A percentile compares a stretch with the other conserved stretches of the same genome.
These are phyloP conservation scores for Austroboletus festivus DNA, from an alignment of 768 basidiomycete genomes.

Conservation along the genomic window DNA sequence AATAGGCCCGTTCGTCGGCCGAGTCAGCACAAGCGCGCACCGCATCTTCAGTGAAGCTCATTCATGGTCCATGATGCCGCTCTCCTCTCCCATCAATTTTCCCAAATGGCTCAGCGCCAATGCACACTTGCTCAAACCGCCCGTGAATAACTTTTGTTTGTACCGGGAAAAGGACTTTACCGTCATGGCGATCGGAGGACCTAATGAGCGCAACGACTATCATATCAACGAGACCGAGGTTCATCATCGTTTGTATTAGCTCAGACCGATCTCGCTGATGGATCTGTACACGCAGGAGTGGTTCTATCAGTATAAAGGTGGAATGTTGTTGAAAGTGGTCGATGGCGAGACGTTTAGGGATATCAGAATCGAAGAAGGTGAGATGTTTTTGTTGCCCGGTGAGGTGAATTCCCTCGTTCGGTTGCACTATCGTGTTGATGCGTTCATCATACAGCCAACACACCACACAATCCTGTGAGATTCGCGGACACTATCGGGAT, in stretches of 20 bases:
- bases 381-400: slow-evolving; percentile 97
- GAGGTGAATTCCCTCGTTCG: background rate
- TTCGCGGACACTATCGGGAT: slow-evolving; percentile 89
- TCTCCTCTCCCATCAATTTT: slow-evolving; percentile 83
- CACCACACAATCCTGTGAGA: slow-evolving; percentile 93
- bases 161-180: slow-evolving; percentile 83
- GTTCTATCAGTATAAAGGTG: slow-evolving; percentile 97
- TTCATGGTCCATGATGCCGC: too few relatives aligned
- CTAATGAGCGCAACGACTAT: slow-evolving; percentile 91
- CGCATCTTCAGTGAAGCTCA: too few relatives aligned
- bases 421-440: background rate
- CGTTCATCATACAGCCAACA: slow-evolving; percentile 62
- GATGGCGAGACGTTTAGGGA: slow-evolving; percentile 80
- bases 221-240: slow-evolving; percentile 96
- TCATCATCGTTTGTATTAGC: slow-evolving; percentile 4
- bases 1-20: too few relatives aligned
- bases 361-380: slow-evolving; percentile 88
- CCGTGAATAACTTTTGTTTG: slow-evolving; percentile 88
- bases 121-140: slow-evolving; percentile 75
- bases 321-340: slow-evolving; percentile 85
- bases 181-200: slow-evolving; percentile 96
- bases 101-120: slow-evolving; percentile 87
- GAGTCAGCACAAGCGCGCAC: too few relatives aligned
- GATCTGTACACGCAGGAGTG: slow-evolving; percentile 69
- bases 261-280: background rate